phyloP scores from a whole-genome alignment of 2,329 filamentous ascomycete species.

The Sarocladium kiliense region DNA sequence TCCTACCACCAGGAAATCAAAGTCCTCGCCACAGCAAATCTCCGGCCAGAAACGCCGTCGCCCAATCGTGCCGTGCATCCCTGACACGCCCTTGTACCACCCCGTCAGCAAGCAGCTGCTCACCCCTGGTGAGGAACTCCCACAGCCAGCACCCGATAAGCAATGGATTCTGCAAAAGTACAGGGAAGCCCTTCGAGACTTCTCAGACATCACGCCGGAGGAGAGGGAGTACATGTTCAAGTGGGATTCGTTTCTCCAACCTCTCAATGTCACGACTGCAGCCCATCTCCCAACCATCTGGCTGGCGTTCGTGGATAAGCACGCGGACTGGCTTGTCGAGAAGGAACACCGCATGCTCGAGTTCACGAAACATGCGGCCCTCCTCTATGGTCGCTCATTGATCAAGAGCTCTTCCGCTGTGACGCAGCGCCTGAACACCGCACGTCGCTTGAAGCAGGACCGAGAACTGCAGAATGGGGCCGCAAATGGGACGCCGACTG shows the following conservation, averaged over 20 bases:
- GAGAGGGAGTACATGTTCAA: conserved; percentile 56
- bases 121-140: conserved; percentile 42
- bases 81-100: conserved; percentile 49
- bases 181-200: conserved; percentile 51
- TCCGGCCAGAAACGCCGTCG: conserved; percentile 23
- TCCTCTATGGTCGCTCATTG: not conserved
- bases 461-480: not conserved
- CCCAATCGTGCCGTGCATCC: conserved; percentile 25
- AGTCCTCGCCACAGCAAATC: conserved; percentile 16
- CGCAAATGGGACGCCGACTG: conserved; percentile 1
- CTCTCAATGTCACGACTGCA: conserved; percentile 44
- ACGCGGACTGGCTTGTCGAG: conserved; percentile 47
- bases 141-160: conserved; percentile 38
- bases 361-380: conserved; percentile 44
- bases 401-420: conserved; percentile 5
- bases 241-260: conserved; percentile 52
- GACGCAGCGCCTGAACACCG: not conserved
- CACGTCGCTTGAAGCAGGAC: conserved; percentile 1
- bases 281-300: conserved; percentile 48
- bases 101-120: conserved; percentile 50
- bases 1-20: conserved; percentile 13
- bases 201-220: conserved; percentile 46
- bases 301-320: conserved; percentile 44
- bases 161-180: conserved; percentile 56
- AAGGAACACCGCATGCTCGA: conserved; percentile 44